These are phyloP conservation scores for Blastomyces parvus DNA, from an alignment of 2,329 filamentous ascomycete species.

Conservation along the genomic window DNA sequence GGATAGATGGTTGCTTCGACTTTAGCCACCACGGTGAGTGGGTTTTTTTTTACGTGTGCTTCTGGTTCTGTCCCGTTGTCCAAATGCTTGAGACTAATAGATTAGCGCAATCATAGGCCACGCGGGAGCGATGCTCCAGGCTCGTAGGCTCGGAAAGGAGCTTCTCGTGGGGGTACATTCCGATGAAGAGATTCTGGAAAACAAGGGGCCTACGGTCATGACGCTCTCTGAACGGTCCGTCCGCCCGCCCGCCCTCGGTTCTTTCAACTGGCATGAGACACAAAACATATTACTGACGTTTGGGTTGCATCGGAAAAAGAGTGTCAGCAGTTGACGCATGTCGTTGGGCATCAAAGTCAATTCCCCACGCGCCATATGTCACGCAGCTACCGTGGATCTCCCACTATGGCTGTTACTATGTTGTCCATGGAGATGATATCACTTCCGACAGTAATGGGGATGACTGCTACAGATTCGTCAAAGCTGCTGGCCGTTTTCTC, in stretches of 20 bases:
- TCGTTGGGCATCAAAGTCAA: slow-evolving; percentile 79
- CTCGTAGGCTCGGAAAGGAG: slow-evolving; percentile 78
- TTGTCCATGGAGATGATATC: slow-evolving; percentile 95
- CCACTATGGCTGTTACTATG: slow-evolving; percentile 90
- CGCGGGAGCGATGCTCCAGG: slow-evolving; percentile 93
- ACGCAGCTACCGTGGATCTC: slow-evolving; percentile 89
- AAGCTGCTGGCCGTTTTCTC: slow-evolving; percentile 85
- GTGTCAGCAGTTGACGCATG: slow-evolving; percentile 87
- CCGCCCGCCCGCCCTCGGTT: slow-evolving; percentile 4
- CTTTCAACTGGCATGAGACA: background rate
- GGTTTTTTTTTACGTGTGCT: background rate
- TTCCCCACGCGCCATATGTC: slow-evolving; percentile 85
- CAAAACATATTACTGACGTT: slow-evolving; percentile 10
- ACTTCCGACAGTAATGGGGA: slow-evolving; percentile 88
- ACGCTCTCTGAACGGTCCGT: slow-evolving; percentile 69
- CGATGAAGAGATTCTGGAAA: slow-evolving; percentile 87
- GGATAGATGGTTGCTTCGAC: slow-evolving; percentile 98
- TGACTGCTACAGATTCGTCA: slow-evolving; percentile 97
- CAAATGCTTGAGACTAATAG: slow-evolving; percentile 9
- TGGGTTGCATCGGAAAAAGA: slow-evolving; percentile 35
- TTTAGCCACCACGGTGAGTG: slow-evolving; percentile 86
- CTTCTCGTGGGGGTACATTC: slow-evolving; percentile 90
- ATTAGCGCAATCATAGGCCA: slow-evolving; percentile 52
- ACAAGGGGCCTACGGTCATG: slow-evolving; percentile 98
- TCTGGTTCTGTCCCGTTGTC: background rate